These are phyloP conservation scores for Coprinellus micaceus DNA, from an alignment of 768 basidiomycete species.

Conservation along the genomic window DNA sequence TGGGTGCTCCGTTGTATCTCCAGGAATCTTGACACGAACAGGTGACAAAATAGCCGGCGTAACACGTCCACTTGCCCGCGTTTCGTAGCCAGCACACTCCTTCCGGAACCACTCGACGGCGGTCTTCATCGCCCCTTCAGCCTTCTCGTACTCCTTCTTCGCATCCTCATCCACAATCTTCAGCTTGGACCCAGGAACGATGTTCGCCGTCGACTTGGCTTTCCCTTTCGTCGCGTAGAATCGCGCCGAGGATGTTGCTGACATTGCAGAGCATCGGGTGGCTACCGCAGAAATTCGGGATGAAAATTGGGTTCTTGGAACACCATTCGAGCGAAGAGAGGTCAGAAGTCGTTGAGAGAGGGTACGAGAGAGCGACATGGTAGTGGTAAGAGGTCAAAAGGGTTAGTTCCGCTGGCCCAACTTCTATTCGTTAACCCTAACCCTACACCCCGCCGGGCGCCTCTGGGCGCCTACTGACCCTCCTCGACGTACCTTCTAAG, in stretches of 20 bases:
- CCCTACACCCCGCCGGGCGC: too few relatives aligned
- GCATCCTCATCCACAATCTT: constrained; percentile 52
- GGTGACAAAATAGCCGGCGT: constrained; percentile 68
- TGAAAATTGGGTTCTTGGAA: not conserved
- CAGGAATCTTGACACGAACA: constrained; percentile 56
- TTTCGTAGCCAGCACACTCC: constrained; percentile 69
- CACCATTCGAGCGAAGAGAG: not conserved
- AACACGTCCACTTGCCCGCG: constrained; percentile 71
- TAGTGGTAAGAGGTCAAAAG: not conserved
- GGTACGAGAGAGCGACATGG: not conserved
- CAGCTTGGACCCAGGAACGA: constrained; percentile 68
- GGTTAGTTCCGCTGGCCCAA: too few relatives aligned
- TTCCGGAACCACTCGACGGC: constrained; percentile 74
- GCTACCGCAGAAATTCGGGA: not conserved
- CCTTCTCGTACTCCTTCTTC: constrained; percentile 57
- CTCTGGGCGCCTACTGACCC: too few relatives aligned
- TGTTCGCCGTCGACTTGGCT: constrained; percentile 45
- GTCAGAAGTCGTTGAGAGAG: not conserved
- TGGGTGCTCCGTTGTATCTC: constrained; percentile 32
- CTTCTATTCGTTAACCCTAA: too few relatives aligned
- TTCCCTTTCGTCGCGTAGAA: constrained; percentile 33
- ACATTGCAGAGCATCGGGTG: not conserved
- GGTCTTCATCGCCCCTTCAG: constrained; percentile 59
- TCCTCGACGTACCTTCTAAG: too few relatives aligned
- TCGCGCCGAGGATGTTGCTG: constrained; percentile 9